Conservation (phyloP, 805 yeast species). For the Metschnikowia matae region DNA sequence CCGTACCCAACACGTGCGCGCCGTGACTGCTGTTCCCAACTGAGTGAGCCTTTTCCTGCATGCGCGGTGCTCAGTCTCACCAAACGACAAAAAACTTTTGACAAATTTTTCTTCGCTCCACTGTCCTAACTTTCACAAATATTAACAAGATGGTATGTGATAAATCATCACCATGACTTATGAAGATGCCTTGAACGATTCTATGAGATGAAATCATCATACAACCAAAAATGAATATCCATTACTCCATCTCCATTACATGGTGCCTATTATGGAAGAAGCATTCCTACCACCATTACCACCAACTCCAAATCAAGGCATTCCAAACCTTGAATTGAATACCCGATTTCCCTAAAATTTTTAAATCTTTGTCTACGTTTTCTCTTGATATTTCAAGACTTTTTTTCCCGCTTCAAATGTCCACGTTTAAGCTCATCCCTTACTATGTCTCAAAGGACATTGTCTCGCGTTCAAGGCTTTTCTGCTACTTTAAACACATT, state of each 20-base stretch:
- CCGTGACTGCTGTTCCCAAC: conserved; percentile 17
- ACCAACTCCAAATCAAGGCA: no score
- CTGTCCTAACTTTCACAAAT: conserved; percentile 19
- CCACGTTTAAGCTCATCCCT: no score
- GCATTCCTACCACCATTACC: no score
- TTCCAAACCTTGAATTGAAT: no score
- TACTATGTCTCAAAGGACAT: neutral
- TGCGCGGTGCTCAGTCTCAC: conserved; percentile 12
- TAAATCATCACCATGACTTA: neutral
- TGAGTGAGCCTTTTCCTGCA: conserved; percentile 15
- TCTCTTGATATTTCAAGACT: no score
- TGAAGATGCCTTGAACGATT: neutral
- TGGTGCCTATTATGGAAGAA: no score
- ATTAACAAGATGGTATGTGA: conserved; percentile 23
- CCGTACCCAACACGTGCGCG: conserved; percentile 12
- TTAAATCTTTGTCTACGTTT: no score
- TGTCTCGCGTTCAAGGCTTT: neutral
- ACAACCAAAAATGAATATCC: neutral
- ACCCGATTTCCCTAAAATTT: no score
- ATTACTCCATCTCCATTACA: neutral
- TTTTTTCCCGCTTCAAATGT: no score
- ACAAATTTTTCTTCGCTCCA: conserved; percentile 18
- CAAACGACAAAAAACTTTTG: conserved; percentile 17
- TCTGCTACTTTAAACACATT: conserved; percentile 1
- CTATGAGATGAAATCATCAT: neutral